Evolutionary conservation across 2,329 filamentous ascomycete genomes (phyloP).

Genomic region (Rhynchosporium agropyri): DNA sequence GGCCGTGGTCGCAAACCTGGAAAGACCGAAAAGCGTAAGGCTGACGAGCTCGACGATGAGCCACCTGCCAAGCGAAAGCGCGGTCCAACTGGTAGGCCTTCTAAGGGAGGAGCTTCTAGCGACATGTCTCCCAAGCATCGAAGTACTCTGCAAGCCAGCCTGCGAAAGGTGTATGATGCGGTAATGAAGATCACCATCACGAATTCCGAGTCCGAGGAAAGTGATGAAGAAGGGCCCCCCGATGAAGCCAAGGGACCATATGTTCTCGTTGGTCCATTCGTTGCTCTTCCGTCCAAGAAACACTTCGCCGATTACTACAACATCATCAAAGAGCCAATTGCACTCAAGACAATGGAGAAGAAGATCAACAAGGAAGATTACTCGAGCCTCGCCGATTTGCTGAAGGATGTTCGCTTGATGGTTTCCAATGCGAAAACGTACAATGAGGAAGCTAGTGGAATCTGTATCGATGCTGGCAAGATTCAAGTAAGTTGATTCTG

Average conservation of each 20-base stretch:
- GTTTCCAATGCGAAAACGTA: constrained; percentile 92
- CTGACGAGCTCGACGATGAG: constrained; percentile 60
- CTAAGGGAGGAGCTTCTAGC: constrained; percentile 50
- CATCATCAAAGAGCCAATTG: constrained; percentile 89
- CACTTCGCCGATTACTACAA: constrained; percentile 95
- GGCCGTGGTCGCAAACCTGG: constrained; percentile 76
- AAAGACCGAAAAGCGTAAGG: constrained; percentile 84
- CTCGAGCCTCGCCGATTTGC: constrained; percentile 75
- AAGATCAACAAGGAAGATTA: constrained; percentile 98
- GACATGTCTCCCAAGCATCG: constrained; percentile 71
- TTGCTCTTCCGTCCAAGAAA: constrained; percentile 85
- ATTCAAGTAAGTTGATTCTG: constrained; percentile 73
- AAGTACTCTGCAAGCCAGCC: constrained; percentile 74
- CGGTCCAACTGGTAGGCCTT: constrained; percentile 67
- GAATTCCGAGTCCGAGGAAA: constrained; percentile 55
- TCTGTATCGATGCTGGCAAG: constrained; percentile 88
- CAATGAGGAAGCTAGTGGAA: constrained; percentile 91
- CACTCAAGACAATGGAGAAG: constrained; percentile 91
- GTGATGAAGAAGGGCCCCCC: constrained; percentile 42
- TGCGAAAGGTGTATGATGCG: constrained; percentile 75
- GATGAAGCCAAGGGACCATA: constrained; percentile 63
- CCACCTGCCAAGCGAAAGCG: constrained; percentile 79
- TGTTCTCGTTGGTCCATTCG: constrained; percentile 89
- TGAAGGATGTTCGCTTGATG: constrained; percentile 79
- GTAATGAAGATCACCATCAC: constrained; percentile 81